Percentiles rank a stretch among this genome's conserved stretches.
These are phyloP conservation scores for Lecanosticta acicola DNA, from an alignment of 2,329 filamentous ascomycete species.

Conservation along the genomic window DNA sequence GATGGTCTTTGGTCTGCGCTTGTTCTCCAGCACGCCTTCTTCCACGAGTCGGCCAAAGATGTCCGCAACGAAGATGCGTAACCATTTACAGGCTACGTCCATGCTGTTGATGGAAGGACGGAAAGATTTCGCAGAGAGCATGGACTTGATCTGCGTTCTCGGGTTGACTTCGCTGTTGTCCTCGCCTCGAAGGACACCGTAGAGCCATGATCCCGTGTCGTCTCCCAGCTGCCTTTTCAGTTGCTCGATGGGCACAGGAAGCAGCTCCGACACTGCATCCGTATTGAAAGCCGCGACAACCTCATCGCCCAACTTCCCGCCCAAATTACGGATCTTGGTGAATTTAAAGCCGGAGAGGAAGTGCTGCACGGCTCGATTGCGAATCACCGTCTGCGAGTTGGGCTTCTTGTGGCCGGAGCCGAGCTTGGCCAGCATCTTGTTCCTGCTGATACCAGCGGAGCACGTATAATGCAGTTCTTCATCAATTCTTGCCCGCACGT, in stretches of 20 bases:
- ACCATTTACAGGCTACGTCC: slow-evolving; percentile 77
- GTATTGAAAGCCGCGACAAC: slow-evolving; percentile 75
- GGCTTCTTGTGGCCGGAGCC: slow-evolving; percentile 90
- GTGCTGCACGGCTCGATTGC: slow-evolving; percentile 70
- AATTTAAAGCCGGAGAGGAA: slow-evolving; percentile 86
- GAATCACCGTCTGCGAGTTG: slow-evolving; percentile 88
- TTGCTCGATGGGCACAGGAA: slow-evolving; percentile 66
- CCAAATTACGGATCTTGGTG: slow-evolving; percentile 90
- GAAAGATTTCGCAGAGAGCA: slow-evolving; percentile 96
- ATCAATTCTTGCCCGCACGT: slow-evolving; percentile 63
- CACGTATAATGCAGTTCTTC: slow-evolving; percentile 79
- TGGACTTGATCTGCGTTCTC: slow-evolving; percentile 89
- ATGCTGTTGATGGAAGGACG: slow-evolving; percentile 71
- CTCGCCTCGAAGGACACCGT: slow-evolving; percentile 76
- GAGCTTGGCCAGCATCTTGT: slow-evolving; percentile 94
- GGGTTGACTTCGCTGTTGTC: slow-evolving; percentile 85
- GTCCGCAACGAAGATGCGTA: slow-evolving; percentile 85
- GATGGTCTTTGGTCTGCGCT: slow-evolving; percentile 76
- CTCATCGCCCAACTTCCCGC: slow-evolving; percentile 88
- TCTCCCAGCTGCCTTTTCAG: slow-evolving; percentile 73
- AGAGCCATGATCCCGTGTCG: slow-evolving; percentile 79
- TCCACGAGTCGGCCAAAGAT: slow-evolving; percentile 86
- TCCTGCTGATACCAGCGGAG: slow-evolving; percentile 79
- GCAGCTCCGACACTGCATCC: slow-evolving; percentile 69
- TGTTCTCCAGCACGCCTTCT: slow-evolving; percentile 83